Percentiles rank a stretch among this genome's conserved stretches.
Conservation (phyloP, 345 rosid species). For the Murraya koenigii region DNA sequence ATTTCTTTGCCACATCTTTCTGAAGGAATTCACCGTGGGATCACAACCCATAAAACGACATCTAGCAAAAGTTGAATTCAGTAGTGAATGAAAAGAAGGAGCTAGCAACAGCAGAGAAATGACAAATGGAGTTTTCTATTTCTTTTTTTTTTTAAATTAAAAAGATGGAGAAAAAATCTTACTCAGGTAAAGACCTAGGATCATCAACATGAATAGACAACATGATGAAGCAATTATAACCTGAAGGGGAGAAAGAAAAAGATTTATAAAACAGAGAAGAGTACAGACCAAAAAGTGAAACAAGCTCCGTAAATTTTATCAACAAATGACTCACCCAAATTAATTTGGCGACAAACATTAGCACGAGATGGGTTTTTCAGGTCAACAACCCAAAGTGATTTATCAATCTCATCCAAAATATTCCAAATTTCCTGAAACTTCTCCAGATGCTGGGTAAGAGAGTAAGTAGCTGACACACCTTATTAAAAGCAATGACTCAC, state of each 20-base stretch:
- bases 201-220: conserved; percentile 41
- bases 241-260: conserved; percentile 30
- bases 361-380: conserved; percentile 46
- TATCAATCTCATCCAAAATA: conserved; percentile 71
- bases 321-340: conserved; percentile 42
- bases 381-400: conserved; percentile 55
- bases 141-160: too few species aligned
- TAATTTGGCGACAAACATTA: conserved; percentile 38
- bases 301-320: background rate
- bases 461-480: background rate
- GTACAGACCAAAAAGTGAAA: background rate
- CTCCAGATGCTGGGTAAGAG: conserved; percentile 54
- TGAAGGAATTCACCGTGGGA: conserved; percentile 35
- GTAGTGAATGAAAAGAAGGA: conserved; percentile 13
- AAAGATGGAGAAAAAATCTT: conserved; percentile 24
- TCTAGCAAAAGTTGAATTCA: conserved; percentile 32
- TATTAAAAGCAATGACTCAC: background rate
- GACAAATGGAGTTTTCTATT: background rate
- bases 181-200: conserved; percentile 78
- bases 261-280: background rate
- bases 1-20: conserved; percentile 58
- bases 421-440: conserved; percentile 73
- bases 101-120: background rate
- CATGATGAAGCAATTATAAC: conserved; percentile 54
- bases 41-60: conserved; percentile 64